Conservation (phyloP, 768 basidiomycete genomes). For the Mycena kentingensis region DNA sequence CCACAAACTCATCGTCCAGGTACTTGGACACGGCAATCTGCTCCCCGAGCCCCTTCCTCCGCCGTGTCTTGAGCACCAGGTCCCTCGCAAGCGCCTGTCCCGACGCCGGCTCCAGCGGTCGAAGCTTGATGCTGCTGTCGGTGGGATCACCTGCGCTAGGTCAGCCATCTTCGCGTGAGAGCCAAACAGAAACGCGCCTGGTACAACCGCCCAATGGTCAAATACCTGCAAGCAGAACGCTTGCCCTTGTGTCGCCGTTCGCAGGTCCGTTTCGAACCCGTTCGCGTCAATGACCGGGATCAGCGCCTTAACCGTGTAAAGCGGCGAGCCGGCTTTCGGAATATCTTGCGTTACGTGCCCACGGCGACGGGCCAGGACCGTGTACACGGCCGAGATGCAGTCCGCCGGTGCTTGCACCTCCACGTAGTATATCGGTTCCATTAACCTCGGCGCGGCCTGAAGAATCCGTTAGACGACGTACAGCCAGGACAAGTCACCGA, state of each 20-base stretch:
- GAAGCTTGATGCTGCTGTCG: slow-evolving; percentile 94
- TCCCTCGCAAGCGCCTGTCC: slow-evolving; percentile 94
- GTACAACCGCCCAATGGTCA: slow-evolving; percentile 99
- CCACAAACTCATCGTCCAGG: slow-evolving; percentile 95
- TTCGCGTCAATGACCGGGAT: slow-evolving; percentile 99
- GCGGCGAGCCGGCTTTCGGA: slow-evolving; percentile 95
- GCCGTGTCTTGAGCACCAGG: slow-evolving; percentile 92
- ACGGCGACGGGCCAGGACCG: slow-evolving; percentile 94
- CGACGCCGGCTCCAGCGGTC: slow-evolving; percentile 95
- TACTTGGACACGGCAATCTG: slow-evolving; percentile 98
- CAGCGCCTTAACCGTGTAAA: slow-evolving; percentile 97
- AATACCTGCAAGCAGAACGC: slow-evolving; percentile 98
- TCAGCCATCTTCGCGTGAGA: slow-evolving; percentile 21
- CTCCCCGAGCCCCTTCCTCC: slow-evolving; percentile 95
- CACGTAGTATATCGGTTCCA: slow-evolving; percentile 98
- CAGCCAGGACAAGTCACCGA: too few relatives aligned
- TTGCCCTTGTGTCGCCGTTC: slow-evolving; percentile 97
- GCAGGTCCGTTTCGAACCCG: slow-evolving; percentile 96
- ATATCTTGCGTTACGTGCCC: slow-evolving; percentile 99
- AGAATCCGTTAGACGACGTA: too few relatives aligned
- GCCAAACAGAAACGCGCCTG: slow-evolving; percentile 62
- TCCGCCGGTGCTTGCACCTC: slow-evolving; percentile 99
- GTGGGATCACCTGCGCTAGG: slow-evolving; percentile 82
- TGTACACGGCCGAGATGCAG: slow-evolving; percentile 98
- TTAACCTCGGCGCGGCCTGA: slow-evolving; percentile 90